Evolutionary conservation across 83 land plant species (phyloP).

Genomic region (Thuja plicata): DNA sequence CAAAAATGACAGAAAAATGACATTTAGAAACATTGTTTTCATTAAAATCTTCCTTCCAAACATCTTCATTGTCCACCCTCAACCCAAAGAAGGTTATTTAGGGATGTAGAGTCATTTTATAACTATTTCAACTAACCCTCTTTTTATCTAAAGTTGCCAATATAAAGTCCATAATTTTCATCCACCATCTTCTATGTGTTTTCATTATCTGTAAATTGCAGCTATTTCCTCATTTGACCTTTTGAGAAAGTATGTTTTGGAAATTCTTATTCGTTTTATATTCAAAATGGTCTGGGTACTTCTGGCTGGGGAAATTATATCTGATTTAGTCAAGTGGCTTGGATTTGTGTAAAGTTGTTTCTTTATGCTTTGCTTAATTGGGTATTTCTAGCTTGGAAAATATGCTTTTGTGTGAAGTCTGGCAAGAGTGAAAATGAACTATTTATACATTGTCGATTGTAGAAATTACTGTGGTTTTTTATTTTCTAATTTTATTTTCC

Average conservation of each 20-base stretch:
- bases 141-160: background rate
- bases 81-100: too few relatives aligned
- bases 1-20: too few relatives aligned
- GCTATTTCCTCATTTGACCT: background rate
- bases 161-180: background rate
- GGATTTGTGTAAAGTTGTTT: background rate
- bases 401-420: slow-evolving; percentile 84
- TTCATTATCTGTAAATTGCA: background rate
- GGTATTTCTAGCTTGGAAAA: slow-evolving; percentile 80
- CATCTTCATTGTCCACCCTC: too few relatives aligned
- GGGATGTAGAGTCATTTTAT: too few relatives aligned
- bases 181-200: too few relatives aligned
- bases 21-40: too few relatives aligned
- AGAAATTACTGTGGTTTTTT: slow-evolving; percentile 6
- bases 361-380: background rate
- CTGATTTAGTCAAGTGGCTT: background rate
- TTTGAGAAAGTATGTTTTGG: too few relatives aligned
- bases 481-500: background rate
- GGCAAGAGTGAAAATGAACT: too few relatives aligned
- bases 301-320: background rate
- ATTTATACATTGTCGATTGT: background rate
- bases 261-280: too few relatives aligned
- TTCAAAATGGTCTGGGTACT: background rate
- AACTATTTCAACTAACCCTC: too few relatives aligned
- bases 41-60: too few relatives aligned